These are phyloP conservation scores for Vicia sativa DNA, from an alignment of 306 rosid species.

Conservation along the genomic window DNA sequence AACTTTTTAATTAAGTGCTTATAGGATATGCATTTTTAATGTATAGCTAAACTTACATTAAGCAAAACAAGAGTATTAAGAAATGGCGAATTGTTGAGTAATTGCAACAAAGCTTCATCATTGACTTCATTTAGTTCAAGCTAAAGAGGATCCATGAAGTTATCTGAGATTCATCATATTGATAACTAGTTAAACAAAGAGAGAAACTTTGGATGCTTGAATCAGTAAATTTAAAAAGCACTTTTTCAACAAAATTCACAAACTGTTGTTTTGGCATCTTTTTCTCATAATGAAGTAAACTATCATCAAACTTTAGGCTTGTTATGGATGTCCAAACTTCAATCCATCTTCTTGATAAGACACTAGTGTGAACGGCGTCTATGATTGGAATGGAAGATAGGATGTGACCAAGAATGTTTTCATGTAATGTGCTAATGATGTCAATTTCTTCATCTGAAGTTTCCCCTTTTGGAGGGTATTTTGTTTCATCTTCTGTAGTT, in stretches of 20 bases:
- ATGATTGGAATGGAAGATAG: slow-evolving; percentile 38
- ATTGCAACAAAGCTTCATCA: slow-evolving; percentile 42
- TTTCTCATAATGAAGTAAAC: slow-evolving; percentile 24
- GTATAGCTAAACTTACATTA: slow-evolving; percentile 40
- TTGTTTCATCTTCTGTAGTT: not conserved
- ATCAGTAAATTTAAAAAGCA: slow-evolving; percentile 35
- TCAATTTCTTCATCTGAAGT: not conserved
- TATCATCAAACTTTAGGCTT: slow-evolving; percentile 19
- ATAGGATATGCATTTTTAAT: too few species aligned
- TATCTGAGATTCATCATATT: slow-evolving; percentile 37
- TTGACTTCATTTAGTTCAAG: slow-evolving; percentile 46
- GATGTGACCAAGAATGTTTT: slow-evolving; percentile 30
- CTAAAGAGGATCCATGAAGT: slow-evolving; percentile 45
- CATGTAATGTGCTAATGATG: slow-evolving; percentile 36
- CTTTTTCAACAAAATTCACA: slow-evolving; percentile 31
- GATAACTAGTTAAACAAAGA: slow-evolving; percentile 31
- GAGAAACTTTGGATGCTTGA: slow-evolving; percentile 38
- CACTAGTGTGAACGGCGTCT: slow-evolving; percentile 29
- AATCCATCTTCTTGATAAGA: slow-evolving; percentile 39
- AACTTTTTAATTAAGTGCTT: too few species aligned
- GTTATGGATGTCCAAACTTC: slow-evolving; percentile 36
- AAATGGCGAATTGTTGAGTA: slow-evolving; percentile 47
- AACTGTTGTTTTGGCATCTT: slow-evolving; percentile 36
- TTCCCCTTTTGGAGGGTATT: not conserved
- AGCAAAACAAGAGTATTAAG: slow-evolving; percentile 41